Conservation (phyloP, 1,139 yeast species). For the Sugiyamaella grinbergsii region DNA sequence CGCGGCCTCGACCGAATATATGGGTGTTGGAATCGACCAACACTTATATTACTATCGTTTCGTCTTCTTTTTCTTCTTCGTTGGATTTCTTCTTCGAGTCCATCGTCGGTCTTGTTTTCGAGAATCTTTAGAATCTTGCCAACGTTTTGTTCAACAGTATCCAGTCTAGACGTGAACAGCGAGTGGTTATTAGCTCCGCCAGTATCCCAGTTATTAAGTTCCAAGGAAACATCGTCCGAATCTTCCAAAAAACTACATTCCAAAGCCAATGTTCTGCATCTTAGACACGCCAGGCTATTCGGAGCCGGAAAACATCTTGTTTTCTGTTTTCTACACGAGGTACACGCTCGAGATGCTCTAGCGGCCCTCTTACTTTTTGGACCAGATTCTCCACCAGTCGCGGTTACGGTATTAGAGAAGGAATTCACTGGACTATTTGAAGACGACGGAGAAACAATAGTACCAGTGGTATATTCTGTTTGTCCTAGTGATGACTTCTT, state of each 20-base stretch:
- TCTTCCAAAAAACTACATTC: slow-evolving; percentile 52
- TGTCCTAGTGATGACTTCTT: neutral
- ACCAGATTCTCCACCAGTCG: neutral
- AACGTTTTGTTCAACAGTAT: slow-evolving; percentile 31
- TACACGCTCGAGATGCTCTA: slow-evolving; percentile 61
- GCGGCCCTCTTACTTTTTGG: slow-evolving; percentile 11
- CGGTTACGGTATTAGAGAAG: neutral
- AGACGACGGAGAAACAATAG: neutral
- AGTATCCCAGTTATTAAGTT: slow-evolving; percentile 10
- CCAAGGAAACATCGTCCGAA: slow-evolving; percentile 24
- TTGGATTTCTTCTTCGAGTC: neutral
- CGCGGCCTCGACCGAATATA: slow-evolving; percentile 11
- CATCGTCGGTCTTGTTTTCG: slow-evolving; percentile 11
- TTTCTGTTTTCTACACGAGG: slow-evolving; percentile 60
- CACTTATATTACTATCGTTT: neutral
- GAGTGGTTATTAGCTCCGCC: slow-evolving; percentile 4
- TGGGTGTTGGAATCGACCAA: slow-evolving; percentile 4
- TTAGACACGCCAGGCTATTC: slow-evolving; percentile 52
- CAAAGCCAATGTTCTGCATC: slow-evolving; percentile 56
- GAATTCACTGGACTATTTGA: slow-evolving; percentile 1
- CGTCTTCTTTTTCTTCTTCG: neutral
- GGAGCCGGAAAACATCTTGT: slow-evolving; percentile 61
- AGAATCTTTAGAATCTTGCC: slow-evolving; percentile 34
- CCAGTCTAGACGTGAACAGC: slow-evolving; percentile 23
- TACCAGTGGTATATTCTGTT: neutral